These are phyloP conservation scores for Flaveria bidentis DNA, from an alignment of 129 eudicot species.

Conservation along the genomic window DNA sequence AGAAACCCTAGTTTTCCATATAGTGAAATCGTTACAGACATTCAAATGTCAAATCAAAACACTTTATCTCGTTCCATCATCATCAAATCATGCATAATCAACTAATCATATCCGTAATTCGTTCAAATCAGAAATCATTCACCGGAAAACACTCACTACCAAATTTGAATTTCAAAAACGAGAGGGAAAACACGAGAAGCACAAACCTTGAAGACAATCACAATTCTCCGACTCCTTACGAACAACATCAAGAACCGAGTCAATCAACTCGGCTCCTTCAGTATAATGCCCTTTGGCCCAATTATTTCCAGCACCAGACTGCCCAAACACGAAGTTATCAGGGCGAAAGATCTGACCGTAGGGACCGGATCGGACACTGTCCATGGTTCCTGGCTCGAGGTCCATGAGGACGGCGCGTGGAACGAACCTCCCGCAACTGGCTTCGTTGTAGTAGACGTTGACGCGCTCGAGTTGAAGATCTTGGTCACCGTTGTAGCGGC, in stretches of 20 bases:
- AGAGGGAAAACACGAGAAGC: background rate
- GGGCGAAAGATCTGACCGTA: constrained; percentile 78
- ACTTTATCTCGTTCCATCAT: no score
- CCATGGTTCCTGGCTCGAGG: constrained; percentile 89
- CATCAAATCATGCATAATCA: no score
- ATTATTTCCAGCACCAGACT: constrained; percentile 73
- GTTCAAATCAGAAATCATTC: no score
- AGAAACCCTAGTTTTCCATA: no score
- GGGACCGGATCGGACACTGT: constrained; percentile 71
- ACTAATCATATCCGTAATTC: no score
- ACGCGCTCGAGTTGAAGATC: constrained; percentile 71
- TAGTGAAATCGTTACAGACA: no score
- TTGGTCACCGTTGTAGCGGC: constrained; percentile 55
- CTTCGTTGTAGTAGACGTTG: constrained; percentile 77
- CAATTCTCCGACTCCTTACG: constrained; percentile 74
- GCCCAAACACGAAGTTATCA: constrained; percentile 75
- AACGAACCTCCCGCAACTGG: constrained; percentile 65
- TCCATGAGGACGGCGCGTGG: constrained; percentile 87
- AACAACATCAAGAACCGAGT: constrained; percentile 74
- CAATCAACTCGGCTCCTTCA: constrained; percentile 78
- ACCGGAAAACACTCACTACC: no score
- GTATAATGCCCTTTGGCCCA: constrained; percentile 85
- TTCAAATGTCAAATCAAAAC: no score
- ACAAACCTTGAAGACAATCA: constrained; percentile 63
- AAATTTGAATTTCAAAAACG: background rate